phyloP scores from a whole-genome alignment of 1,284 basidiomycete genomes.

The Volvariella surrecta region DNA sequence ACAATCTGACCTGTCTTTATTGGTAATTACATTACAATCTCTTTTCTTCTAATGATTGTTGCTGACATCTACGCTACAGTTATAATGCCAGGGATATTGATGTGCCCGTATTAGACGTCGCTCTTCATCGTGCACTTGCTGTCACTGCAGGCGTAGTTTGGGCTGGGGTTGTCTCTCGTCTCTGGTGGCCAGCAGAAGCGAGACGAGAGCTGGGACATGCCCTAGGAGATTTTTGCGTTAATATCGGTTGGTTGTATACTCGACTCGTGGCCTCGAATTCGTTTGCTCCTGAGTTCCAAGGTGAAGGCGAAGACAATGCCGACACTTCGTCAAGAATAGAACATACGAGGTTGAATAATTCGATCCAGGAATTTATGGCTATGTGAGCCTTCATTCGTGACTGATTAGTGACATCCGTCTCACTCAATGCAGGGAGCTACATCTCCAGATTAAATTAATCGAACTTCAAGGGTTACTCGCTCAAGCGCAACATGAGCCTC shows the following conservation, averaged over 20 bases:
- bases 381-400: slow-evolving; percentile 45
- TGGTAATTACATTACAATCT: slow-evolving; percentile 39
- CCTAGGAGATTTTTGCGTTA: slow-evolving; percentile 84
- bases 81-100: slow-evolving; percentile 78
- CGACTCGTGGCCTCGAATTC: slow-evolving; percentile 74
- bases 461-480: slow-evolving; percentile 75
- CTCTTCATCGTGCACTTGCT: slow-evolving; percentile 67
- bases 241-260: slow-evolving; percentile 81
- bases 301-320: slow-evolving; percentile 21
- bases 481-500: slow-evolving; percentile 89
- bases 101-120: slow-evolving; percentile 65
- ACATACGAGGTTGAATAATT: slow-evolving; percentile 40
- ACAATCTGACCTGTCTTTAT: slow-evolving; percentile 88
- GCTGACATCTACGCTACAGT: slow-evolving; percentile 26
- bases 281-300: slow-evolving; percentile 36
- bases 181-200: slow-evolving; percentile 95
- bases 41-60: slow-evolving; percentile 2
- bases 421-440: slow-evolving; percentile 68
- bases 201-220: slow-evolving; percentile 78
- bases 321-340: slow-evolving; percentile 24
- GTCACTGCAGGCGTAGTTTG: slow-evolving; percentile 88
- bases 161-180: slow-evolving; percentile 81
- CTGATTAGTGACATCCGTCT: not conserved
- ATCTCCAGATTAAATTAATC: slow-evolving; percentile 86
- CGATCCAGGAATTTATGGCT: slow-evolving; percentile 82